Evolutionary conservation across 495 filamentous ascomycete species (phyloP), one percentile per base, ranked within the genome.

Genomic region (Diplogelasinospora grovesii): DNA sequence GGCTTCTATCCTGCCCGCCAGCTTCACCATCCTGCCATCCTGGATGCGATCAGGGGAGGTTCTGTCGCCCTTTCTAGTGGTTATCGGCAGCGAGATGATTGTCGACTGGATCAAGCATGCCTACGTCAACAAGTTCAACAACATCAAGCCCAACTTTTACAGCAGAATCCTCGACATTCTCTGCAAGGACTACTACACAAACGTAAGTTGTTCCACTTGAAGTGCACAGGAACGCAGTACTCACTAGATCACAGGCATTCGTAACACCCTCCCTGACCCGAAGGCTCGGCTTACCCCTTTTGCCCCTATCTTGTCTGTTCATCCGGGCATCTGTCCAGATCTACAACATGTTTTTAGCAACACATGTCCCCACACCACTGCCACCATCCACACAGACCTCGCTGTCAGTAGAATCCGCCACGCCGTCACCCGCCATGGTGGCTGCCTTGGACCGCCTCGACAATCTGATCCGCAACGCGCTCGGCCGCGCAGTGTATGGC

Each of bases 71-170:
- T 96, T 99, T 49, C 63, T 97, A 11, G 73, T 99, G 0, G 92
- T 97, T 4, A 74, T 99, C 7, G 89, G 89, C 8, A 92, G 86
- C 20, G 92, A 99, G 63, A 95, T 95, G 85, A 63, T 95, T 1
- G 92, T 99, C 1, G 92, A 99, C 58, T 96, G 85, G 86, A 66
- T 95, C 46, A 99, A 99, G 59, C 92, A 99, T 54, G 85, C 86
- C 9, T 99, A 95, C 59, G 92, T 97, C 59, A 88, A 79, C 46
- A 99, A 99, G 60, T 99, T 99, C 69, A 99, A 99, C 69, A 93
- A 92, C 49, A 85, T 84, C 36, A 86, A 89, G 27, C 93, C 93
- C 14, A 81, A 74, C 2, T 79, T 99, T 27, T 97, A 99, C 55
- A 73, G 75, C 10, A 78, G 86, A 22, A 96, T 92, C 59, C 69